A percentile compares a stretch with the other conserved stretches of the same genome.
Evolutionary conservation across 169 alveolate genomes (phyloP).

Genomic region (Eimeria maxima): DNA sequence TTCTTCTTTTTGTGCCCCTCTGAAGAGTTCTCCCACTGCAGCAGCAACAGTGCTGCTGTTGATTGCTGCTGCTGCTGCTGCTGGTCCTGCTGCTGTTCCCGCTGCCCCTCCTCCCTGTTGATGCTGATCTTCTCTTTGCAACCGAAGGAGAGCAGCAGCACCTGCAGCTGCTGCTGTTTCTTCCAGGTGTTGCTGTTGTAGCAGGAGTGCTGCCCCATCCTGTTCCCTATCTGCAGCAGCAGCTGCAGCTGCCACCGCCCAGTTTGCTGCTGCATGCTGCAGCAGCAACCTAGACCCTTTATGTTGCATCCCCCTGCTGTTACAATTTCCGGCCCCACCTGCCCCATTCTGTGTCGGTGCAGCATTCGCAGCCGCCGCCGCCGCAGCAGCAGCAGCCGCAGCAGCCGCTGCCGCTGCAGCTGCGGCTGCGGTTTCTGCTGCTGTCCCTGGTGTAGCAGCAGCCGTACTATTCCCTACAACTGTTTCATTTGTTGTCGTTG

Average conservation of each 20-base stretch:
- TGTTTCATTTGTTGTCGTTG: not conserved
- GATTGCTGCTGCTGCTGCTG: not conserved
- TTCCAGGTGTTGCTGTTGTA: not conserved
- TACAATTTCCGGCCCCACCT: not conserved
- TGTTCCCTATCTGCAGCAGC: too few relatives aligned
- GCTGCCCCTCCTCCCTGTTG: constrained; percentile 12
- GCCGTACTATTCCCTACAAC: not conserved
- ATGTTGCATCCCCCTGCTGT: constrained; percentile 6
- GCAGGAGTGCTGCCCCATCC: too few relatives aligned
- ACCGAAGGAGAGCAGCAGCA: too few relatives aligned
- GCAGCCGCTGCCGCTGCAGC: not conserved
- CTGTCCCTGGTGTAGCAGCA: not conserved
- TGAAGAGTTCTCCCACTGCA: constrained; percentile 17
- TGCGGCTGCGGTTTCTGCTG: not conserved
- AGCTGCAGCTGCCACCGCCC: not conserved
- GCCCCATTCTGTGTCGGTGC: not conserved
- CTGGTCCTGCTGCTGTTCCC: not conserved
- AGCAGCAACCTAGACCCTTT: not conserved
- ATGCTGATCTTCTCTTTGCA: not conserved
- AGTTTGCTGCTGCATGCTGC: not conserved
- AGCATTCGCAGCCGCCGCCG: not conserved
- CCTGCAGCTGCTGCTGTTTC: not conserved
- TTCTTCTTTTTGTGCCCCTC: not conserved
- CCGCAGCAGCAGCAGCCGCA: too few relatives aligned
- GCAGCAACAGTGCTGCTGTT: constrained; percentile 20